These are phyloP conservation scores for Penicillium sp. DNA, from an alignment of 2,329 filamentous ascomycete species.

Conservation along the genomic window DNA sequence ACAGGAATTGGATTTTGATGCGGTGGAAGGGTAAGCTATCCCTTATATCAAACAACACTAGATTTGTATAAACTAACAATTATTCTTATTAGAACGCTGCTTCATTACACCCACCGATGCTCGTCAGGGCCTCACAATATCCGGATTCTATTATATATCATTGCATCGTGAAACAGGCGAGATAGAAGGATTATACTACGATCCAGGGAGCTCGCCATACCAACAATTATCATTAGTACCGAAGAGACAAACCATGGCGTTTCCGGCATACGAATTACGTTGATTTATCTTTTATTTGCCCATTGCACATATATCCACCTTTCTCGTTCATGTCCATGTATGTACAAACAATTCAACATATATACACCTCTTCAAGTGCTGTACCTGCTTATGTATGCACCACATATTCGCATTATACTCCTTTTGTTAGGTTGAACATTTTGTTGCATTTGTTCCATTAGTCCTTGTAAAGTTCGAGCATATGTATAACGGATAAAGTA, in stretches of 20 bases:
- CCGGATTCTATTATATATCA: conserved; percentile 50
- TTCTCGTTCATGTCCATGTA: neutral
- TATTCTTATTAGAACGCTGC: conserved; percentile 37
- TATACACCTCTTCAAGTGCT: neutral
- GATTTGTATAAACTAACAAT: neutral
- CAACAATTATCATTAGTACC: conserved; percentile 45
- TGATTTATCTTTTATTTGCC: conserved; percentile 17
- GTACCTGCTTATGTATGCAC: neutral
- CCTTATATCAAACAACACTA: neutral
- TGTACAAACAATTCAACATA: neutral
- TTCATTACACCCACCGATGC: conserved; percentile 47
- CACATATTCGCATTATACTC: neutral
- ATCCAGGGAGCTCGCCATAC: conserved; percentile 48
- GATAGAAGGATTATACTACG: conserved; percentile 48
- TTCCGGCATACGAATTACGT: conserved; percentile 41
- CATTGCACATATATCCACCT: neutral
- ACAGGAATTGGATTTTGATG: conserved; percentile 48
- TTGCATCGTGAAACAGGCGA: conserved; percentile 42
- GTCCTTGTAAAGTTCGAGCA: neutral
- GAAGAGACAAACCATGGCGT: conserved; percentile 35
- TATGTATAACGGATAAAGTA: too few species aligned
- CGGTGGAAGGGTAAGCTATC: conserved; percentile 45
- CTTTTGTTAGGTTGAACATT: neutral
- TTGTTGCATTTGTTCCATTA: neutral
- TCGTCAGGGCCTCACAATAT: conserved; percentile 47